phyloP scores from a whole-genome alignment of 805 yeast genomes.

The Kazachstania viticola region DNA sequence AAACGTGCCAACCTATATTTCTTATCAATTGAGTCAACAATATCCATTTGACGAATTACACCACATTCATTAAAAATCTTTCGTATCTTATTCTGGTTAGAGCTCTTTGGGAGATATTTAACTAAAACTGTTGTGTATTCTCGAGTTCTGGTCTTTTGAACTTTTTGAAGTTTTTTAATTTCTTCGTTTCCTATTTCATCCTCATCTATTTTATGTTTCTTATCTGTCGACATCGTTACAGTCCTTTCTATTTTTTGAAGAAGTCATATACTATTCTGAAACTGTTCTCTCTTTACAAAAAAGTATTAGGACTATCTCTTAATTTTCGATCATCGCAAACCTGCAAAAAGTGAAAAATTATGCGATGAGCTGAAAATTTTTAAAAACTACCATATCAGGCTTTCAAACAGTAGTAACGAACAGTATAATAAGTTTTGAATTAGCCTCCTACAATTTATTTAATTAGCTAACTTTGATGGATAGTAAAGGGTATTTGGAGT shows the following conservation, averaged over 20 bases:
- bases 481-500: conserved; percentile 55
- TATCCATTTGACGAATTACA: conserved; percentile 29
- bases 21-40: conserved; percentile 12
- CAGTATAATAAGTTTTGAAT: too few relatives aligned
- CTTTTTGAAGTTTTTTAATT: conserved; percentile 2
- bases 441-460: too few relatives aligned
- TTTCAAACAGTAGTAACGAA: too few relatives aligned
- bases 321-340: too few relatives aligned
- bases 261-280: too few relatives aligned
- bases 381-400: too few relatives aligned
- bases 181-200: conserved; percentile 1
- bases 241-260: conserved; percentile 1
- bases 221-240: conserved; percentile 4
- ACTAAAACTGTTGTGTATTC: conserved; percentile 52
- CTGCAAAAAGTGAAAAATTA: conserved; percentile 10
- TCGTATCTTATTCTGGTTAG: conserved; percentile 30
- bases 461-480: too few relatives aligned
- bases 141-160: conserved; percentile 22
- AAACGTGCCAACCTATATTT: conserved; percentile 35
- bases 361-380: conserved; percentile 7
- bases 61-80: conserved; percentile 55
- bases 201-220: conserved; percentile 2
- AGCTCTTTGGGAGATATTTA: conserved; percentile 32
- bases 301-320: too few relatives aligned
- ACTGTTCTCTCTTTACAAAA: too few relatives aligned